Conservation (phyloP, 305 asterid species). For the Rubia balearica region DNA sequence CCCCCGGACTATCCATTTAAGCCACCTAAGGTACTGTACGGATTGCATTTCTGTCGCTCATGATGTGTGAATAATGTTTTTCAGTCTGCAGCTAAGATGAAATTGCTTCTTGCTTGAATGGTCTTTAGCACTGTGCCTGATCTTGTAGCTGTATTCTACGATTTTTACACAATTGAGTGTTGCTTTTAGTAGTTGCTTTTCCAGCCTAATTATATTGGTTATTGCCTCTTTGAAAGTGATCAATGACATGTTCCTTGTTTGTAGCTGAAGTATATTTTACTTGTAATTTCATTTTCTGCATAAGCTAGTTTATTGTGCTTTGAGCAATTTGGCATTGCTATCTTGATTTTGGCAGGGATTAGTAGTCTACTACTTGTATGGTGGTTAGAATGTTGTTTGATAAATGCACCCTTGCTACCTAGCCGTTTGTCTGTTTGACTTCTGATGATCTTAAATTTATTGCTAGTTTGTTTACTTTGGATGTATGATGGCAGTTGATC, state of each 20-base stretch:
- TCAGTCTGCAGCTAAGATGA: background rate
- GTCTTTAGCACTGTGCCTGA: background rate
- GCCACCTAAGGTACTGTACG: slow-evolving; percentile 32
- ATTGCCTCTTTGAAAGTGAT: background rate
- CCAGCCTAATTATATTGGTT: background rate
- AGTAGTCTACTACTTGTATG: background rate
- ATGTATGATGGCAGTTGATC: background rate
- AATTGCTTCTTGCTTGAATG: background rate
- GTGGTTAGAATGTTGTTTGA: background rate
- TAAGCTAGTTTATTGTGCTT: background rate
- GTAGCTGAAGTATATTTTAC: background rate
- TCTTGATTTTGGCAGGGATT: background rate
- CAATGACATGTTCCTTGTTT: no score
- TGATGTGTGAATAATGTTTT: background rate
- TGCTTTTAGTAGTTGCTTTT: background rate
- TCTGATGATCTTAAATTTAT: background rate
- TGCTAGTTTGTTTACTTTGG: background rate
- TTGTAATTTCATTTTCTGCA: background rate
- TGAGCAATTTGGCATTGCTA: background rate
- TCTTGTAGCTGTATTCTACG: background rate
- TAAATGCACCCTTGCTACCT: no score
- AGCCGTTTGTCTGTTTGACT: background rate
- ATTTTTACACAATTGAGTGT: background rate
- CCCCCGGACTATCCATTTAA: slow-evolving; percentile 35
- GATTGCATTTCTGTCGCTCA: background rate